Conservation (phyloP, 2,329 filamentous ascomycete genomes). For the Exophiala lecanii-corni region DNA sequence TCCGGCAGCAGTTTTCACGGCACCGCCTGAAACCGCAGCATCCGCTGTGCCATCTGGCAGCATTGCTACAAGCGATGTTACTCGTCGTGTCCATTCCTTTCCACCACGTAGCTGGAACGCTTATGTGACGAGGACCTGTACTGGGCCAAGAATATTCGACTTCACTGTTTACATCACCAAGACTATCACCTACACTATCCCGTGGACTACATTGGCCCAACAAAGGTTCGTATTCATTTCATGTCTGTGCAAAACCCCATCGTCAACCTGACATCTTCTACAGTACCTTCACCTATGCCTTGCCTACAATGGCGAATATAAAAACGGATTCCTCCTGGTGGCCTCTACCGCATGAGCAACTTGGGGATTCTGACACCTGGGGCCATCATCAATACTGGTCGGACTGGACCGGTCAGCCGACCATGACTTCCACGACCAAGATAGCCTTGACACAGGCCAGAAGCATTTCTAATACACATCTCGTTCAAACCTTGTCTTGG, state of each 20-base stretch:
- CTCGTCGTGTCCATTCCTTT: neutral
- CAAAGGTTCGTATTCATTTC: neutral
- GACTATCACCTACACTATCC: neutral
- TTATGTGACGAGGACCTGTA: slow-evolving; percentile 1
- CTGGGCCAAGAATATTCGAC: neutral
- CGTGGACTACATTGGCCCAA: neutral
- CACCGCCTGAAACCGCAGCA: neutral
- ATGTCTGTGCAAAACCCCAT: too few species aligned
- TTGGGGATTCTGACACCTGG: neutral
- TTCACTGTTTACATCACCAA: neutral
- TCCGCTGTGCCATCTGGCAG: neutral
- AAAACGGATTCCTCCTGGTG: neutral
- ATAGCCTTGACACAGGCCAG: neutral
- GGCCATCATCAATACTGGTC: neutral
- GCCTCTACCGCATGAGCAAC: neutral
- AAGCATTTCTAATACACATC: too few species aligned
- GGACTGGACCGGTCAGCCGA: neutral
- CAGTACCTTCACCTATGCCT: neutral
- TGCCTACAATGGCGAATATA: neutral
- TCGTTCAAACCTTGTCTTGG: too few species aligned
- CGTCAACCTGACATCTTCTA: neutral
- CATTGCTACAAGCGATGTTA: too few species aligned
- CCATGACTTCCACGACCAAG: neutral
- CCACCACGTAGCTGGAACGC: neutral
- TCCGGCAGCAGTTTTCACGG: neutral